These are phyloP conservation scores for Gynandropsis gynandra DNA, from an alignment of 345 rosid genomes.

Conservation along the genomic window DNA sequence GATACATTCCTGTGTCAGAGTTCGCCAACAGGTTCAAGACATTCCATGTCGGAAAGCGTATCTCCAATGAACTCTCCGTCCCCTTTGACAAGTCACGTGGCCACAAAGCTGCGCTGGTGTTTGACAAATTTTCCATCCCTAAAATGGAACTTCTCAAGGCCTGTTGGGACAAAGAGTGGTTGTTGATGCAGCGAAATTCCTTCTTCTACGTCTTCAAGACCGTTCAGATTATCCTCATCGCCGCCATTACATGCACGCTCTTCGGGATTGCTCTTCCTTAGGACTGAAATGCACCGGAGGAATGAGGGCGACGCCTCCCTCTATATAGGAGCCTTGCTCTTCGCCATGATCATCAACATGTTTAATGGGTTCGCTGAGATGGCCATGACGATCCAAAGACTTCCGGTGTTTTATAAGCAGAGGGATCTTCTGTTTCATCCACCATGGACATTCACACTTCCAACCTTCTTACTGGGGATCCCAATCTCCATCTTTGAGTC, in stretches of 20 bases:
- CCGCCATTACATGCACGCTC: constrained; percentile 32
- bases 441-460: constrained; percentile 31
- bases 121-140: constrained; percentile 44
- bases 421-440: constrained; percentile 35
- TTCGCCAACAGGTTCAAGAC: constrained; percentile 44
- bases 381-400: constrained; percentile 31
- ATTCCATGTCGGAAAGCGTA: constrained; percentile 54
- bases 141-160: constrained; percentile 51
- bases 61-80: constrained; percentile 41
- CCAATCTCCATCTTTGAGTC: constrained; percentile 30
- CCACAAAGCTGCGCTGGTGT: constrained; percentile 60
- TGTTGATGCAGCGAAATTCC: constrained; percentile 54
- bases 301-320: constrained; percentile 25
- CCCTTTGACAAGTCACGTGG: constrained; percentile 46
- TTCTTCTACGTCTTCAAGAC: constrained; percentile 55
- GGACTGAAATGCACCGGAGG: constrained; percentile 27
- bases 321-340: constrained; percentile 23
- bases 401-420: constrained; percentile 34
- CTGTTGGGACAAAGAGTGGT: constrained; percentile 73
- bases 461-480: constrained; percentile 29
- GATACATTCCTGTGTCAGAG: constrained; percentile 46
- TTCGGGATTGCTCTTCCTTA: constrained; percentile 21
- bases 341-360: constrained; percentile 29
- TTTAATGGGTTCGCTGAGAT: constrained; percentile 30
- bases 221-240: constrained; percentile 50